These are phyloP conservation scores for Globisporangium megalacanthum DNA, from an alignment of 352 stramenopile genomes.

Conservation along the genomic window DNA sequence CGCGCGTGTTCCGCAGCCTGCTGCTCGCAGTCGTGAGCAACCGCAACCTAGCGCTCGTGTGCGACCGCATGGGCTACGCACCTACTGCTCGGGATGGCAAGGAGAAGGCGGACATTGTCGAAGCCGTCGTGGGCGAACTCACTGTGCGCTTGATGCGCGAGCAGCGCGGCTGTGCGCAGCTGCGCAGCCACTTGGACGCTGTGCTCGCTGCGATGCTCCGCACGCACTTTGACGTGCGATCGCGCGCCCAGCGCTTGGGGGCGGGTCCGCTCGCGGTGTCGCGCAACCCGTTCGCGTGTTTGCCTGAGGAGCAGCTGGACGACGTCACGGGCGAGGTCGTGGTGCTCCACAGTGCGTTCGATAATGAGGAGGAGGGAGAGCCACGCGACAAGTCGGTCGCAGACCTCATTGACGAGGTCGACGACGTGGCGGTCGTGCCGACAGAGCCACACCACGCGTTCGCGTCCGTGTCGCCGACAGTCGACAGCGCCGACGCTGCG, in stretches of 20 bases:
- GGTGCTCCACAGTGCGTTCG: constrained; percentile 30
- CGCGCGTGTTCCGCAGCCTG: constrained; percentile 63
- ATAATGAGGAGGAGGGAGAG: constrained; percentile 11
- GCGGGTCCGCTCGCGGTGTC: constrained; percentile 34
- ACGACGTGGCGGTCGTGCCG: neutral
- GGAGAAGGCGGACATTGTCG: constrained; percentile 45
- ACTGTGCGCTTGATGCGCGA: constrained; percentile 45
- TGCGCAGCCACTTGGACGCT: constrained; percentile 41
- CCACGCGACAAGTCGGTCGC: constrained; percentile 22
- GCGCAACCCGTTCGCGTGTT: constrained; percentile 58
- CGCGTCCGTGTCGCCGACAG: neutral
- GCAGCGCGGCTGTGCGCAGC: constrained; percentile 17
- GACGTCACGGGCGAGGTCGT: constrained; percentile 50
- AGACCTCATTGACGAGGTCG: constrained; percentile 40
- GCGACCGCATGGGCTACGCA: constrained; percentile 58
- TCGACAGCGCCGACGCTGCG: constrained; percentile 11
- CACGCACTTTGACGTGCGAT: constrained; percentile 47
- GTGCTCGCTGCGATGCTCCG: constrained; percentile 52
- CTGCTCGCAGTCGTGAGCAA: constrained; percentile 60
- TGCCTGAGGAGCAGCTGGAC: constrained; percentile 56
- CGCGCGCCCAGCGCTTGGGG: constrained; percentile 16
- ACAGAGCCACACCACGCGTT: constrained; percentile 29
- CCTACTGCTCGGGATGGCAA: constrained; percentile 10
- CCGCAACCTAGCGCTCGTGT: constrained; percentile 61
- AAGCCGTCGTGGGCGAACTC: constrained; percentile 59